These are phyloP conservation scores for Selaginella tamariscina DNA, from an alignment of 75 land plant species.

Conservation along the genomic window DNA sequence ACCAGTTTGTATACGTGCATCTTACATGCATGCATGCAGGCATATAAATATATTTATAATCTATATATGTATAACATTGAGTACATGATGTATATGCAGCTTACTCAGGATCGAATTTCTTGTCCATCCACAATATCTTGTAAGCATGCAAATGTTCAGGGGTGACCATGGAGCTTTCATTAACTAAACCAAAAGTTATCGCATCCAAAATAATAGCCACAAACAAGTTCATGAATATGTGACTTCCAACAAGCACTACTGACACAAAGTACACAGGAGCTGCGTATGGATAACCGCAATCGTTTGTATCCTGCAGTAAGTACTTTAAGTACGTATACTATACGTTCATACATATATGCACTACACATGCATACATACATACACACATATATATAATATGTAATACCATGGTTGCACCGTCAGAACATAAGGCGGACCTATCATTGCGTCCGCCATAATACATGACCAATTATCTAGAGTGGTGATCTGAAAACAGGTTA, in stretches of 20 bases:
- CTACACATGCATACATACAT: too few relatives aligned
- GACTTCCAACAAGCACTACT: conserved; percentile 17
- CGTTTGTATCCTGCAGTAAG: background rate
- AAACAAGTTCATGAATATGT: conserved; percentile 29
- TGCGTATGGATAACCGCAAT: conserved; percentile 20
- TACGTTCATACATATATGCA: too few relatives aligned
- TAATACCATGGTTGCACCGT: too few relatives aligned
- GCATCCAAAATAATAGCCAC: conserved; percentile 31
- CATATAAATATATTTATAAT: background rate
- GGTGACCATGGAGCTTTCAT: conserved; percentile 29
- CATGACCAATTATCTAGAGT: conserved; percentile 35
- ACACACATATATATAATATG: too few relatives aligned
- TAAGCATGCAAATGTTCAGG: conserved; percentile 19
- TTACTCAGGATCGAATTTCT: conserved; percentile 25
- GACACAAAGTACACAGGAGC: conserved; percentile 18
- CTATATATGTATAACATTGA: too few relatives aligned
- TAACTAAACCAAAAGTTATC: conserved; percentile 32
- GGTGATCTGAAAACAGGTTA: conserved; percentile 12
- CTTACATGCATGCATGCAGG: background rate
- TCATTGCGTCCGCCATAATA: conserved; percentile 20
- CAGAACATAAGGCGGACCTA: conserved; percentile 12
- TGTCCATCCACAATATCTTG: conserved; percentile 21
- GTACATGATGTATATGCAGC: too few relatives aligned
- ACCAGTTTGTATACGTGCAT: too few relatives aligned
- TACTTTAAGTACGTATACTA: conserved; percentile 15